Evolutionary conservation across 129 eudicot species (phyloP), one percentile per base, ranked within the genome.

Genomic region (Chrysanthemum seticuspe): DNA sequence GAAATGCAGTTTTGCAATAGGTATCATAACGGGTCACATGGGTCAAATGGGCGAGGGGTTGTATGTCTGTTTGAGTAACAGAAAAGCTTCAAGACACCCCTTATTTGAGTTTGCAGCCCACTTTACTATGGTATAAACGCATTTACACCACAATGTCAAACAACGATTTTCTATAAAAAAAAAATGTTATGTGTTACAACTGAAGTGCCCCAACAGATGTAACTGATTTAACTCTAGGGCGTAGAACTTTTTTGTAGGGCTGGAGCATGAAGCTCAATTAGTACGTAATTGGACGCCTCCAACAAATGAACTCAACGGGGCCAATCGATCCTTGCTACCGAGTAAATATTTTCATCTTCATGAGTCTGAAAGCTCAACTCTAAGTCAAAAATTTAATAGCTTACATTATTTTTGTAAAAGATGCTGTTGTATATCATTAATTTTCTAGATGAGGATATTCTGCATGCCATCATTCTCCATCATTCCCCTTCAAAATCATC

Each of bases 401-500:
- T 51, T 48, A 54, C 62, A 50, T 45, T 47, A 45, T 23, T 47
- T 48, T 3, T 6, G 7, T 51, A 3, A 18, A 70, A 3, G 29
- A 40, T 27, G 52, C 53, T 4, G 13, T 1, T 45, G 13, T 13
- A 14, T 63, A 0, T 40, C 1, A 13, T n/a, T 60, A 31, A 56
- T 36, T 54, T 74, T 81, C 75, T 84, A 94, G 98, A 82, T 94
- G 85, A 96, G 98, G 69, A 94, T 94, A 76, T 94, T 94, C 76
- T 87, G 93, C 79, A 90, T 94, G 98, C 96, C 98, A 65, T 76
- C 98, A 62, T 87, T 92, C 29, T 94, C 98, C 10, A 80, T 94
- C 82, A 94, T 94, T 75, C 98, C 98, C 60, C 96, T 94, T 75
- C 98, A 94, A 75, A 90, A 94, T 83, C 98, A 94, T 81, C 98